Conservation (phyloP, 73 alveolate species). For the Tetrahymena malaccensis region DNA sequence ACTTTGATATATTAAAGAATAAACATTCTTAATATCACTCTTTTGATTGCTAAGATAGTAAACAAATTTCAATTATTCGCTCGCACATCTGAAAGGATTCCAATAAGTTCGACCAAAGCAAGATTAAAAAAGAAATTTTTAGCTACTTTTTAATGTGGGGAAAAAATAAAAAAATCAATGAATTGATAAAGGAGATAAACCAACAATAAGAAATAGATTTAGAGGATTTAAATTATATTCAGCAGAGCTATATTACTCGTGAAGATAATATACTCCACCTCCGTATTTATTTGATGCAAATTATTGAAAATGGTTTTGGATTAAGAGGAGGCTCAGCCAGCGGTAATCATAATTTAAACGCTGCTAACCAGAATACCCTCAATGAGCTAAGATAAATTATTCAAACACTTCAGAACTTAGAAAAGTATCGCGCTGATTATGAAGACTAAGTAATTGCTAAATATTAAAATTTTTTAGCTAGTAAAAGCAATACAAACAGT, state of each 20-base stretch:
- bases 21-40: background rate
- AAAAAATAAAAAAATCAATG: background rate
- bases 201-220: background rate
- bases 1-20: too few relatives aligned
- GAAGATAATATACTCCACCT: background rate
- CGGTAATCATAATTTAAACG: background rate
- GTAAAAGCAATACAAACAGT: background rate
- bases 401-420: background rate
- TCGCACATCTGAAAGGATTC: background rate
- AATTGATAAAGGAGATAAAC: background rate
- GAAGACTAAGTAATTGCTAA: background rate
- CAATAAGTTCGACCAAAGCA: background rate
- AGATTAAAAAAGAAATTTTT: too few relatives aligned
- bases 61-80: background rate
- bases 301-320: background rate
- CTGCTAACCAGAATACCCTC: background rate
- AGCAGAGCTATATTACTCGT: background rate
- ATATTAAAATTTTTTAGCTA: background rate
- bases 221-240: background rate
- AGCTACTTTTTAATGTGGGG: background rate
- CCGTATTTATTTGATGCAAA: background rate
- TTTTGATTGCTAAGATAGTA: background rate
- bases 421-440: background rate
- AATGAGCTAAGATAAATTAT: background rate
- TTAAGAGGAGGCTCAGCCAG: background rate